These are phyloP conservation scores for Candida germanica DNA, from an alignment of 805 yeast species.

Conservation along the genomic window DNA sequence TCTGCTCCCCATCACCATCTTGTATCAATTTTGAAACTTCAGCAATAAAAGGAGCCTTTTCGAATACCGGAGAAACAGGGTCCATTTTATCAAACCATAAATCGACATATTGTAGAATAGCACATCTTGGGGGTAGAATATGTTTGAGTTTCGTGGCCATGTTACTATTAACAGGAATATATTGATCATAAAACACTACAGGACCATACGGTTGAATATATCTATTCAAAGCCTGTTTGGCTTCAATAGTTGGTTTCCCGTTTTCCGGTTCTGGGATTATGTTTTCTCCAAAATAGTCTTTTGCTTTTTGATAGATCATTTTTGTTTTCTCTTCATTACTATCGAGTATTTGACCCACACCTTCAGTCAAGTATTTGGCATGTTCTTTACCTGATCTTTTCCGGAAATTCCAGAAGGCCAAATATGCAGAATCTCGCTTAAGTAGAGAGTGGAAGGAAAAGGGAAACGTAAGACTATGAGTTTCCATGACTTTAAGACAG, in stretches of 20 bases:
- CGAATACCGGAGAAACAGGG: conserved; percentile 58
- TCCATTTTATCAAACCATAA: conserved; percentile 58
- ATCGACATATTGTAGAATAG: conserved; percentile 51
- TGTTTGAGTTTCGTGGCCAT: conserved; percentile 4
- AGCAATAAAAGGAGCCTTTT: conserved; percentile 46
- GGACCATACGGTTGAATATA: conserved; percentile 5
- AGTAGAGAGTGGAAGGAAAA: conserved; percentile 7
- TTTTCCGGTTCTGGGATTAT: conserved; percentile 10
- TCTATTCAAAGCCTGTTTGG: conserved; percentile 6
- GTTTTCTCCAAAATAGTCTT: conserved; percentile 9
- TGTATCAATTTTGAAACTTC: conserved; percentile 36
- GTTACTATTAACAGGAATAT: conserved; percentile 7
- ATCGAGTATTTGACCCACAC: conserved; percentile 11
- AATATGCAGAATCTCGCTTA: conserved; percentile 10
- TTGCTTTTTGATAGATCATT: conserved; percentile 3
- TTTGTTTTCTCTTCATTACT: conserved; percentile 2
- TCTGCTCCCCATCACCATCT: conserved; percentile 1
- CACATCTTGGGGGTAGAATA: conserved; percentile 14
- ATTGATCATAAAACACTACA: conserved; percentile 4
- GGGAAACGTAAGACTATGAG: conserved; percentile 6
- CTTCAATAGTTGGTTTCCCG: background rate
- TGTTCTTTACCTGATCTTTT: background rate
- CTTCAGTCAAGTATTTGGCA: background rate
- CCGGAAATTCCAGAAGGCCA: conserved; percentile 11
- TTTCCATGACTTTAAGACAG: background rate